phyloP scores from a whole-genome alignment of 2,329 filamentous ascomycete species.

The Gremmenia infestans region DNA sequence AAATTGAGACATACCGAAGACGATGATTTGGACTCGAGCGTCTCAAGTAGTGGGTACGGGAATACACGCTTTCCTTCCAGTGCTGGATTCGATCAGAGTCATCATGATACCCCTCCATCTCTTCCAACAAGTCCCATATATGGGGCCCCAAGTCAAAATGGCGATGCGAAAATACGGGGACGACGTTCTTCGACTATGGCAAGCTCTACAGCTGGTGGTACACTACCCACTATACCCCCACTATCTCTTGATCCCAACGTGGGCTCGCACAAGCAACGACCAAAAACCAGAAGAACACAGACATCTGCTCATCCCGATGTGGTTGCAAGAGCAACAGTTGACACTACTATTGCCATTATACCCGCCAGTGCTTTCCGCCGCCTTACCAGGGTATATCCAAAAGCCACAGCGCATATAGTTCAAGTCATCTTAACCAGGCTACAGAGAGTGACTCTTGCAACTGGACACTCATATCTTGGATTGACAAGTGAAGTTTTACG shows the following conservation, averaged over 20 bases:
- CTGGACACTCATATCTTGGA: conserved; percentile 90
- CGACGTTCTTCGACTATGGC: conserved; percentile 26
- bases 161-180: conserved; percentile 52
- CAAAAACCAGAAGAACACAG: conserved; percentile 39
- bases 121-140: conserved; percentile 30
- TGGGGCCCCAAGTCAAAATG: conserved; percentile 22
- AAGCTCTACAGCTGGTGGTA: conserved; percentile 31
- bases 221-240: conserved; percentile 63
- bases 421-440: conserved; percentile 94
- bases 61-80: conserved; percentile 23
- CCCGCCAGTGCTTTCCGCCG: conserved; percentile 93
- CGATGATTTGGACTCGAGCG: conserved; percentile 31
- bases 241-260: conserved; percentile 59
- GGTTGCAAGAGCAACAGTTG: conserved; percentile 89
- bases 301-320: conserved; percentile 92
- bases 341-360: conserved; percentile 97
- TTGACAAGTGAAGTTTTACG: conserved; percentile 86
- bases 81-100: conserved; percentile 24
- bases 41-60: conserved; percentile 32
- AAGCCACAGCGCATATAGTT: conserved; percentile 94
- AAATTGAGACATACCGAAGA: conserved; percentile 70
- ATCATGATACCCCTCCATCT: conserved; percentile 28
- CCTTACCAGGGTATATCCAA: conserved; percentile 88
- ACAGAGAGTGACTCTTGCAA: conserved; percentile 89
- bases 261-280: conserved; percentile 22